Conservation (phyloP, 2,329 filamentous ascomycete genomes). For the Diaporthe ilicicola region DNA sequence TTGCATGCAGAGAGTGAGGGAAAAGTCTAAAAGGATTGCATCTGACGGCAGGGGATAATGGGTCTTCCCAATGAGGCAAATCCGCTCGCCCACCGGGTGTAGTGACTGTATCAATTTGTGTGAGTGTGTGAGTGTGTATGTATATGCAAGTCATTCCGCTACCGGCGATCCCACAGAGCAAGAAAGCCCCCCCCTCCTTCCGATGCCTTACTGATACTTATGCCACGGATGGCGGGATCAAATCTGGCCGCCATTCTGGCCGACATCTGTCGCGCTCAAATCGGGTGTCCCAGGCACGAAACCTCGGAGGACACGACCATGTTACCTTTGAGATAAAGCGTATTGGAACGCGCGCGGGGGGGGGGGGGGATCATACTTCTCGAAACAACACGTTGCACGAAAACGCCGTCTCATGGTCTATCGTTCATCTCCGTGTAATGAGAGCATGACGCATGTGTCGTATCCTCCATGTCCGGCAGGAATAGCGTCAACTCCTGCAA, state of each 20-base stretch:
- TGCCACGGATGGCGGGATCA: too few relatives aligned
- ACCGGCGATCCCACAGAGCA: conserved; percentile 17
- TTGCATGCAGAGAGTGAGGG: not conserved
- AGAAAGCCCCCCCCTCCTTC: not conserved
- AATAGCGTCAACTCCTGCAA: conserved; percentile 19
- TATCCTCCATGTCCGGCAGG: conserved; percentile 23
- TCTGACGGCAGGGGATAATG: conserved; percentile 2
- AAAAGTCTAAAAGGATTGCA: conserved; percentile 15
- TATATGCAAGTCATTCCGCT: conserved; percentile 25
- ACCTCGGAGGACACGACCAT: not conserved
- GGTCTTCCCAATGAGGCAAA: conserved; percentile 2
- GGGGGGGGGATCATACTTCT: not conserved
- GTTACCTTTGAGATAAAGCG: not conserved
- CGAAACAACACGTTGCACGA: conserved; percentile 24
- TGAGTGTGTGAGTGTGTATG: not conserved
- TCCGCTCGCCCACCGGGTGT: not conserved
- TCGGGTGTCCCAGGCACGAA: not conserved
- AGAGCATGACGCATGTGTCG: conserved; percentile 20
- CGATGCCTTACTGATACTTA: not conserved
- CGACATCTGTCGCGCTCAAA: not conserved
- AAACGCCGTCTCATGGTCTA: conserved; percentile 27
- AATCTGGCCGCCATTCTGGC: not conserved
- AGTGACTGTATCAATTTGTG: not conserved
- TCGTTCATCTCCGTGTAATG: conserved; percentile 28
- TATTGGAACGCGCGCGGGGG: not conserved